Evolutionary conservation across 768 basidiomycete genomes (phyloP).

Genomic region (Calocybe indica): DNA sequence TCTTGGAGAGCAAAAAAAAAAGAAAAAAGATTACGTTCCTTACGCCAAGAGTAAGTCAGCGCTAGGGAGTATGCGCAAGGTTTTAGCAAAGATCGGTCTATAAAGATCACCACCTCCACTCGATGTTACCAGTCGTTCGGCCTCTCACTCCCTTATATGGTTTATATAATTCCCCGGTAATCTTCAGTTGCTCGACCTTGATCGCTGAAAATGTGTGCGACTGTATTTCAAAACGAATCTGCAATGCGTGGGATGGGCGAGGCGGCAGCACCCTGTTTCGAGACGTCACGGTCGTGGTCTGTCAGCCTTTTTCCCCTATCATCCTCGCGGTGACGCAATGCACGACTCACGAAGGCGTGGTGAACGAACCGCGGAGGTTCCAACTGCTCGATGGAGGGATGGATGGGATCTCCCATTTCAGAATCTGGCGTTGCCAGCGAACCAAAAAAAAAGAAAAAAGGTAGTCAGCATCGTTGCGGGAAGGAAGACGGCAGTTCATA

Average conservation of each 20-base stretch:
- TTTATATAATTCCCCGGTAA: slow-evolving; percentile 78
- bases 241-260: slow-evolving; percentile 71
- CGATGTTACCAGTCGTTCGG: slow-evolving; percentile 58
- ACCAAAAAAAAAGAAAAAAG: neutral
- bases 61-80: too few species aligned
- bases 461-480: slow-evolving; percentile 1
- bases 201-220: slow-evolving; percentile 73
- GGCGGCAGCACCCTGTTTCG: slow-evolving; percentile 29
- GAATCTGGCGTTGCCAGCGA: slow-evolving; percentile 32
- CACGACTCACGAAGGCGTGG: slow-evolving; percentile 10
- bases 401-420: slow-evolving; percentile 75
- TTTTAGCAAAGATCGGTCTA: neutral
- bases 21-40: too few species aligned
- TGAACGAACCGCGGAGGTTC: slow-evolving; percentile 75
- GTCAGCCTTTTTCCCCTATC: neutral
- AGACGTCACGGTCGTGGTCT: neutral
- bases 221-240: slow-evolving; percentile 65
- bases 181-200: slow-evolving; percentile 80
- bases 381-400: slow-evolving; percentile 63
- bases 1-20: neutral
- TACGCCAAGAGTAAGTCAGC: too few species aligned
- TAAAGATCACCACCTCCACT: slow-evolving; percentile 49
- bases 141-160: slow-evolving; percentile 89
- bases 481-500: neutral
- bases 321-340: neutral